Conservation (phyloP, 2,329 filamentous ascomycete species). For the Cercospora berteroae region DNA sequence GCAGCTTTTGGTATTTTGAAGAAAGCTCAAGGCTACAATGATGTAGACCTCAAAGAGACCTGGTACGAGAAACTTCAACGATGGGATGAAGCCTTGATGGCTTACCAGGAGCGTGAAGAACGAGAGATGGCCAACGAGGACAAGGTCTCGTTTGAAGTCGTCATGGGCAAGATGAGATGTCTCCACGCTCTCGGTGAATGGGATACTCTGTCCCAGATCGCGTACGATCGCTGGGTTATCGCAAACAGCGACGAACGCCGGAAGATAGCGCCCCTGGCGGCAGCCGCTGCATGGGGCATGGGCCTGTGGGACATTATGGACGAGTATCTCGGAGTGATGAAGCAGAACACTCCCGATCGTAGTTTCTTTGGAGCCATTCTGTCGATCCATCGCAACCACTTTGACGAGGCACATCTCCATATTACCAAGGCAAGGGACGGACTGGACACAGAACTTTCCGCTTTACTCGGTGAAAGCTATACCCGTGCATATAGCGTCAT, state of each 20-base stretch:
- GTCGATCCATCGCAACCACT: conserved; percentile 91
- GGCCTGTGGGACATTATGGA: conserved; percentile 99
- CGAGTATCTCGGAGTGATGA: conserved; percentile 92
- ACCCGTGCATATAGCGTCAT: conserved; percentile 97
- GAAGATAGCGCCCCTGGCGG: conserved; percentile 87
- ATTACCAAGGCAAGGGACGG: conserved; percentile 91
- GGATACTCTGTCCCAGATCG: conserved; percentile 85
- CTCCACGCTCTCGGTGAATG: conserved; percentile 95
- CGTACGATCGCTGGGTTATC: conserved; percentile 90
- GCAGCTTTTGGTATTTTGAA: conserved; percentile 96
- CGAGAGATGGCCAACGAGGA: conserved; percentile 50
- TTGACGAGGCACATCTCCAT: conserved; percentile 82
- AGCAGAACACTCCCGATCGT: conserved; percentile 84
- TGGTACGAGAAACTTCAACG: conserved; percentile 99
- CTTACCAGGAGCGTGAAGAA: conserved; percentile 84
- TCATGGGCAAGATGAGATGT: conserved; percentile 99
- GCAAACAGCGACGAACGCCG: conserved; percentile 84
- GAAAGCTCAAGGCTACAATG: conserved; percentile 91
- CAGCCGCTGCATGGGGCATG: conserved; percentile 92
- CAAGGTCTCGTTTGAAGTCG: conserved; percentile 76
- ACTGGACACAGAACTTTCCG: conserved; percentile 91
- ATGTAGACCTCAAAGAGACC: conserved; percentile 93
- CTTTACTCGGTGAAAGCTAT: conserved; percentile 96
- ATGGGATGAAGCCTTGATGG: conserved; percentile 94
- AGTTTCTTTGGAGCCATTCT: conserved; percentile 98